Base-by-base conservation (phyloP, 768 basidiomycete genomes). In the Lepiota venenata region DNA sequence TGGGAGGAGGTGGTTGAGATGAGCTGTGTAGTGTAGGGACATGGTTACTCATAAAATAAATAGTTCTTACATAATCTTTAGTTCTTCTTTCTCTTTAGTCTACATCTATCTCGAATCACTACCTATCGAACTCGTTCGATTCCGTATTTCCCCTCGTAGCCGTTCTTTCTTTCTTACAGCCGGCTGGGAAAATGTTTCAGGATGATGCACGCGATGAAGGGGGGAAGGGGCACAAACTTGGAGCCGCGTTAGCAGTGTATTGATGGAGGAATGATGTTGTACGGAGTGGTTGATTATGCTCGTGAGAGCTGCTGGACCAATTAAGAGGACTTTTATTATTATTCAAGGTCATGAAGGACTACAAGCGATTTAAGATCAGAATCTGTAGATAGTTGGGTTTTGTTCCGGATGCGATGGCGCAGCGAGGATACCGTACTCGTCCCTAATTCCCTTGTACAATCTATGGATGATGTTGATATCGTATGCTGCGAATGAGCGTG, bases 341-440 rank as follows among this genome's bases (percentile, higher is more conserved):
- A n/a, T n/a, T n/a, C n/a, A n/a, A n/a, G n/a, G 52, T 88, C 84
- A 52, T 89, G 87, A 20, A 91, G 61, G 11, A 91, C 61, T 7
- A 87, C 71, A 18, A 84, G 74, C 2, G 91, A 74, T 36, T 74
- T 69, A 9, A 63, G 77, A 10, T 58, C 55, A 22, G 52, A 21
- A 20, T 53, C 56, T 49, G 22, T 45, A n/a, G 50, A 32, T 47
- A 36, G 11, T 50, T 46, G 35, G 48, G 52, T 40, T 47, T 14
- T 15, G 8, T 6, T 12, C 14, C n/a, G 50, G 6, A 6, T 25
- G 22, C 32, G 32, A 36, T n/a, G 0, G 20, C 41, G 38, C 8
- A 9, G 20, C 8, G 16, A 21, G 32, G 59, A 16, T 65, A 78
- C 80, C 73, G 63, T 71, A 69, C 1, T 63, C 56, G 18, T 70